These are phyloP conservation scores for Pythium insidiosum DNA, from an alignment of 352 stramenopile genomes.

Conservation along the genomic window DNA sequence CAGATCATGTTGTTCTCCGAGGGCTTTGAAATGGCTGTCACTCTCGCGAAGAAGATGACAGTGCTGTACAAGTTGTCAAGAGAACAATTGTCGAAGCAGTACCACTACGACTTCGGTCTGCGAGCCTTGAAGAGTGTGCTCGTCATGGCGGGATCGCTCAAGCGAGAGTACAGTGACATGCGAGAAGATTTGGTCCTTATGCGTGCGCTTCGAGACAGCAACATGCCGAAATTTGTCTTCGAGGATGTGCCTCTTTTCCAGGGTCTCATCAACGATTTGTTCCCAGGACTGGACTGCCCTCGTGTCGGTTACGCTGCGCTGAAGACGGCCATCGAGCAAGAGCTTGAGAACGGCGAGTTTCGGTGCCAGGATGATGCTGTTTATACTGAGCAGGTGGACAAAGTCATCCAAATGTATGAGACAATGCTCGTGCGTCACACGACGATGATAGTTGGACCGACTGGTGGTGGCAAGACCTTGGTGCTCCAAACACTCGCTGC, in stretches of 20 bases:
- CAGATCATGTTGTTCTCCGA: constrained; percentile 94
- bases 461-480: constrained; percentile 89
- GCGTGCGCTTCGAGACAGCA: constrained; percentile 91
- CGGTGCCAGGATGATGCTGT: constrained; percentile 44
- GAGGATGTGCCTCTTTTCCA: constrained; percentile 93
- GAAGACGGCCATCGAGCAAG: constrained; percentile 81
- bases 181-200: constrained; percentile 94
- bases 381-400: constrained; percentile 91
- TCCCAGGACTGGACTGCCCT: constrained; percentile 90
- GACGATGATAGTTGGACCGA: constrained; percentile 94
- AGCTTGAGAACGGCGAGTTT: constrained; percentile 82
- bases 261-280: constrained; percentile 93
- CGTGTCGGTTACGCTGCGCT: constrained; percentile 89
- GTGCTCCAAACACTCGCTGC: constrained; percentile 87
- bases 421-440: constrained; percentile 94
- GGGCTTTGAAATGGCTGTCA: constrained; percentile 88
- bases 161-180: constrained; percentile 90
- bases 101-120: constrained; percentile 95
- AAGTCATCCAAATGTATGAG: constrained; percentile 97
- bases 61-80: constrained; percentile 94
- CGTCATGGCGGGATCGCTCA: constrained; percentile 91
- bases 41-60: constrained; percentile 90
- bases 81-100: constrained; percentile 93
- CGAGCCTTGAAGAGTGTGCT: constrained; percentile 91
- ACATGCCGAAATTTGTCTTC: constrained; percentile 97